These are phyloP conservation scores for maize (Zea mays) DNA, from an alignment of 176 grass and related monocot genomes.

Conservation along the genomic window DNA sequence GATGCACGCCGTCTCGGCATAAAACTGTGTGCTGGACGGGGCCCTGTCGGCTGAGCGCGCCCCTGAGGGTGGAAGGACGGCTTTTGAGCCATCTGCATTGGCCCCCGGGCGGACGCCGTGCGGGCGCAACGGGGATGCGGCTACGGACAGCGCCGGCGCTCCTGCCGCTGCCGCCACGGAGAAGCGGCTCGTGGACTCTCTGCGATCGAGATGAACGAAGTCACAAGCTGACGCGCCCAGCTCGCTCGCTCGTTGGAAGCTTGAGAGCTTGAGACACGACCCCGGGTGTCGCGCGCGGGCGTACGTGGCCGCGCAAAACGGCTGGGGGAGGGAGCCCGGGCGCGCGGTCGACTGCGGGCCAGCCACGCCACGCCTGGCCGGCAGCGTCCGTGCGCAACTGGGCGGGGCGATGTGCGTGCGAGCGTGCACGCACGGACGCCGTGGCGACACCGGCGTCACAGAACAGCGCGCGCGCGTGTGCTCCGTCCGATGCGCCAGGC, in stretches of 20 bases:
- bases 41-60: too few species aligned
- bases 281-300: not conserved
- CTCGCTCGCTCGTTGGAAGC: not conserved
- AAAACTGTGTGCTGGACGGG: too few species aligned
- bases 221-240: conserved; percentile 19
- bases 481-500: conserved; percentile 43
- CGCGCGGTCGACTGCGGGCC: conserved; percentile 39
- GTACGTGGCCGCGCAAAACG: conserved; percentile 23
- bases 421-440: conserved; percentile 1
- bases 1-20: too few species aligned
- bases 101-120: too few species aligned
- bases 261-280: not conserved
- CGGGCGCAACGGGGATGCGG: too few species aligned
- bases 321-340: not conserved
- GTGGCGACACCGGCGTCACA: conserved; percentile 43
- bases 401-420: not conserved
- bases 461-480: not conserved
- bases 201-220: not conserved
- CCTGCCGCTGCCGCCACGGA: conserved; percentile 42
- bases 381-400: conserved; percentile 34
- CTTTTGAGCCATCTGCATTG: too few species aligned
- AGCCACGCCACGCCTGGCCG: conserved; percentile 34
- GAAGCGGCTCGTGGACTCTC: conserved; percentile 44
- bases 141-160: not conserved
- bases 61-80: too few species aligned